Percentiles rank a stretch among this genome's conserved stretches.
These are phyloP conservation scores for Artemisia argyi DNA, from an alignment of 129 eudicot species.

Conservation along the genomic window DNA sequence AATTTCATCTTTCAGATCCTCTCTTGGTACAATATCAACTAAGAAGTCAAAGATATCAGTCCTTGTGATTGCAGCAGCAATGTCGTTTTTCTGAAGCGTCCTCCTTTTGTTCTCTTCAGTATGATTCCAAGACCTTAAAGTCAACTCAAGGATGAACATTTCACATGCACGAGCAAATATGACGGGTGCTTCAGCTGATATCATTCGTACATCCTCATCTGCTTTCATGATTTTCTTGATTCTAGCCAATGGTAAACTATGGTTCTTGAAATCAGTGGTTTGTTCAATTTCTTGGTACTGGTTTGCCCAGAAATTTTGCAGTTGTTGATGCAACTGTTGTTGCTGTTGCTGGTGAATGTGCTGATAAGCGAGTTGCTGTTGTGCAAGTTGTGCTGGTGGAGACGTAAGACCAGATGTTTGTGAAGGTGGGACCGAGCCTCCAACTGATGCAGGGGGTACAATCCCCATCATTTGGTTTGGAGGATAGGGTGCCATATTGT, in stretches of 20 bases:
- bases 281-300: conserved; percentile 91
- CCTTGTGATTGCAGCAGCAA: conserved; percentile 93
- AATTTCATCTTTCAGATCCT: conserved; percentile 82
- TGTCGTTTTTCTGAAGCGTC: conserved; percentile 90
- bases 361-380: conserved; percentile 89
- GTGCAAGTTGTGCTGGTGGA: conserved; percentile 75
- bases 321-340: conserved; percentile 78
- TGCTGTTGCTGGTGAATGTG: conserved; percentile 96
- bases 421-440: conserved; percentile 59
- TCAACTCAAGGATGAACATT: conserved; percentile 88
- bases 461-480: conserved; percentile 77
- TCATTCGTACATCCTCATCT: conserved; percentile 93
- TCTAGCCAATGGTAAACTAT: conserved; percentile 83
- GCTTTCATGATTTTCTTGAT: conserved; percentile 97
- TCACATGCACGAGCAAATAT: conserved; percentile 94
- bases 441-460: conserved; percentile 54
- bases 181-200: conserved; percentile 95
- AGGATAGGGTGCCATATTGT: conserved; percentile 61
- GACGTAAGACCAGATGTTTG: conserved; percentile 64
- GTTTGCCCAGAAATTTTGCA: conserved; percentile 77
- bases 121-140: conserved; percentile 88
- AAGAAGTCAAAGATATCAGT: conserved; percentile 89
- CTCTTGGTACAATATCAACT: conserved; percentile 89
- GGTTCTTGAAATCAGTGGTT: conserved; percentile 86
- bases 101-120: conserved; percentile 93